Evolutionary conservation across 2,329 filamentous ascomycete species (phyloP).

Genomic region (Corynespora cassiicola): DNA sequence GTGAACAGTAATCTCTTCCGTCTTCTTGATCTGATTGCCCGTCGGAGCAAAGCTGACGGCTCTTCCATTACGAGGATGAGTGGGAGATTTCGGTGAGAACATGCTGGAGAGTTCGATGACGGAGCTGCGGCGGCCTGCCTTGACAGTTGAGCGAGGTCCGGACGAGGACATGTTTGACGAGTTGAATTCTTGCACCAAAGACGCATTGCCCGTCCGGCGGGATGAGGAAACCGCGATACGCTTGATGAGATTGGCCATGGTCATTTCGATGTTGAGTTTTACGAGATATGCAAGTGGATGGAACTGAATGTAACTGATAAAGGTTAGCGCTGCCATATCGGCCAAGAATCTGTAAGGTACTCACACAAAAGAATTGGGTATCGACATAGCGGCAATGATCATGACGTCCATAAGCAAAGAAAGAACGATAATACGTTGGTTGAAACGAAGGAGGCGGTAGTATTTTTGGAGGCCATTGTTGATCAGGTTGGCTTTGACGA

Average conservation of each 20-base stretch:
- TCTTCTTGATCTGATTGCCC: conserved; percentile 39
- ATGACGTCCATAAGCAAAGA: conserved; percentile 59
- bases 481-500: conserved; percentile 56
- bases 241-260: conserved; percentile 58
- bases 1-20: conserved; percentile 30
- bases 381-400: conserved; percentile 56
- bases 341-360: conserved; percentile 3
- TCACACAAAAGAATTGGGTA: conserved; percentile 55
- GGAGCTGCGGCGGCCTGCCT: conserved; percentile 15
- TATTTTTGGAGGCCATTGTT: conserved; percentile 60
- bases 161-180: conserved; percentile 27
- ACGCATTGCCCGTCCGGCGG: conserved; percentile 31
- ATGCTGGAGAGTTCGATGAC: conserved; percentile 33
- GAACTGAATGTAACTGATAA: conserved; percentile 54
- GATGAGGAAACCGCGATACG: conserved; percentile 42
- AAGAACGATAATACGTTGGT: conserved; percentile 56
- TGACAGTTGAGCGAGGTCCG: conserved; percentile 5
- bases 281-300: conserved; percentile 58
- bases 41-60: conserved; percentile 26
- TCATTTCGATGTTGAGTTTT: conserved; percentile 61
- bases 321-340: conserved; percentile 6
- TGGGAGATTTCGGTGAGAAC: conserved; percentile 10
- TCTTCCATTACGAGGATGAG: neutral
- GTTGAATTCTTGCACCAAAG: conserved; percentile 36
- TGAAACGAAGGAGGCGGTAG: conserved; percentile 57